These are phyloP conservation scores for Phaeoacremonium minimum DNA, from an alignment of 2,329 filamentous ascomycete genomes.

Conservation along the genomic window DNA sequence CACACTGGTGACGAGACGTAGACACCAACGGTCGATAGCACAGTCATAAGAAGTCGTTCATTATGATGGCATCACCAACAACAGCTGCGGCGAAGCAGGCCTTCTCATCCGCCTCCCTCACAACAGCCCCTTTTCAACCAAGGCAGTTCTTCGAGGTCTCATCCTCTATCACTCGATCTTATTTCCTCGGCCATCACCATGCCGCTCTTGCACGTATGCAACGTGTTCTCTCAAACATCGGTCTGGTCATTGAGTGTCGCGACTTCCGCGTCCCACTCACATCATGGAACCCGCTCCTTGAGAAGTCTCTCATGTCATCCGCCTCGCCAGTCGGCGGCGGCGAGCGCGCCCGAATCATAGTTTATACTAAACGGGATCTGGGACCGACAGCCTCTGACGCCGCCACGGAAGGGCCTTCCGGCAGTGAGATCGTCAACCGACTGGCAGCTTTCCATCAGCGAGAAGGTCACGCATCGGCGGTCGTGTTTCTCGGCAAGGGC, in stretches of 20 bases:
- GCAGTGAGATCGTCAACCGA: slow-evolving; percentile 18
- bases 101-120: slow-evolving; percentile 8
- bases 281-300: slow-evolving; percentile 85
- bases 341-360: slow-evolving; percentile 69
- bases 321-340: slow-evolving; percentile 37
- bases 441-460: slow-evolving; percentile 37
- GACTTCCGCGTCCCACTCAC: slow-evolving; percentile 89
- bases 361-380: slow-evolving; percentile 89
- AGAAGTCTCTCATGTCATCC: slow-evolving; percentile 69
- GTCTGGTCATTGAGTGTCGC: slow-evolving; percentile 89
- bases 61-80: slow-evolving; percentile 3
- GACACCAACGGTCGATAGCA: too few relatives aligned
- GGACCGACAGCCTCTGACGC: too few relatives aligned
- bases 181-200: slow-evolving; percentile 91
- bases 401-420: slow-evolving; percentile 6
- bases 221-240: slow-evolving; percentile 71
- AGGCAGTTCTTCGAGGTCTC: slow-evolving; percentile 70
- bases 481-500: slow-evolving; percentile 23
- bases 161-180: slow-evolving; percentile 74
- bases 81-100: slow-evolving; percentile 6
- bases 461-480: slow-evolving; percentile 16
- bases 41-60: too few relatives aligned
- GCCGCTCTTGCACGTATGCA: slow-evolving; percentile 80
- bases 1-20: too few relatives aligned
- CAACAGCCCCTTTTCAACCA: slow-evolving; percentile 57